Percentiles rank a stretch among this genome's conserved stretches.
These are phyloP conservation scores for Physcia stellaris DNA, from an alignment of 495 filamentous ascomycete species.

Conservation along the genomic window DNA sequence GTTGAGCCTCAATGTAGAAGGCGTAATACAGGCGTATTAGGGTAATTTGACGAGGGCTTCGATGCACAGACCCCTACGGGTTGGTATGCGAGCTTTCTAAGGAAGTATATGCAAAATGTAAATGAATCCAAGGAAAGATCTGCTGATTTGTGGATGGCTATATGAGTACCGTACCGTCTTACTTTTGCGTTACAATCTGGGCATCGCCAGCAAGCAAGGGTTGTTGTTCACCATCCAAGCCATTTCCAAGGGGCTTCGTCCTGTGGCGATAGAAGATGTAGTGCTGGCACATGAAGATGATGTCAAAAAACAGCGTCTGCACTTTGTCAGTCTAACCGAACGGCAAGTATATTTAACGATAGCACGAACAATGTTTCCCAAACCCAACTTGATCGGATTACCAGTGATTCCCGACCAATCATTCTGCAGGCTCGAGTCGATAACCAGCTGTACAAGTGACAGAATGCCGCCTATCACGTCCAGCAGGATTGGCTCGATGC, in stretches of 20 bases:
- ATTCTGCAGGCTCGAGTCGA: constrained; percentile 71
- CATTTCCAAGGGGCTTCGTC: neutral
- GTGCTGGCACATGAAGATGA: neutral
- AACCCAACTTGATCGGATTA: constrained; percentile 79
- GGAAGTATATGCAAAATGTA: too few relatives aligned
- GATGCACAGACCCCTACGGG: too few relatives aligned
- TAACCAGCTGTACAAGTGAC: constrained; percentile 66
- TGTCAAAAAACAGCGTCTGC: neutral
- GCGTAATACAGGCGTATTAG: too few relatives aligned
- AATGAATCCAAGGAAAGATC: too few relatives aligned
- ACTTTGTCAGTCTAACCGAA: neutral
- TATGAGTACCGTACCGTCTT: too few relatives aligned
- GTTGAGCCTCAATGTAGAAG: too few relatives aligned
- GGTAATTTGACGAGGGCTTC: too few relatives aligned
- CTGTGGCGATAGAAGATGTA: neutral
- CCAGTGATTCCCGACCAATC: constrained; percentile 86
- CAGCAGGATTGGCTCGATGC: constrained; percentile 71
- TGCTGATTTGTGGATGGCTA: too few relatives aligned
- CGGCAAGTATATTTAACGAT: constrained; percentile 27
- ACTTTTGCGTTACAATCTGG: too few relatives aligned
- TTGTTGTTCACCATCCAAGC: neutral
- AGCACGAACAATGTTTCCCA: constrained; percentile 71
- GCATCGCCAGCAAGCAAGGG: too few relatives aligned
- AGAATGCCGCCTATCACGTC: constrained; percentile 70
- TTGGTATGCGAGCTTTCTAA: too few relatives aligned